Percentiles rank a stretch among this genome's conserved stretches.
phyloP scores from a whole-genome alignment of 345 rosid species.

The Arabis hirsuta region DNA sequence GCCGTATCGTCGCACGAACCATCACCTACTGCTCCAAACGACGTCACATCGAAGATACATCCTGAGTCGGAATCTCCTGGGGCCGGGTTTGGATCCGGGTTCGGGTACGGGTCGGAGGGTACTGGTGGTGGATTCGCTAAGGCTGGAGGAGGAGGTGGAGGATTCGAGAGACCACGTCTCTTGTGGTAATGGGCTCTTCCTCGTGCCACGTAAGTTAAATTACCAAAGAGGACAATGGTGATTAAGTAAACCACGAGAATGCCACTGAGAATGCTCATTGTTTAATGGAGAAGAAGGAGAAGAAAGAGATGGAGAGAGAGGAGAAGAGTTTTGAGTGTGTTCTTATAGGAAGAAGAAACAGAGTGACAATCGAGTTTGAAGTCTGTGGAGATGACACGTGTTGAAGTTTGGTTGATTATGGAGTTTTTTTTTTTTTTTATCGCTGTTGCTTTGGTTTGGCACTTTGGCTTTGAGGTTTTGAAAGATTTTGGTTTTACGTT shows the following conservation, averaged over 20 bases:
- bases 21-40: constrained; percentile 86
- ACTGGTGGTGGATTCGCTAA: constrained; percentile 5
- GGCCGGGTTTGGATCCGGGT: constrained; percentile 40
- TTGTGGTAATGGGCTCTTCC: constrained; percentile 80
- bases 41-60: constrained; percentile 65
- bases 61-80: constrained; percentile 44
- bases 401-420: constrained; percentile 44
- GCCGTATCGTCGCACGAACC: constrained; percentile 79
- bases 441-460: constrained; percentile 15
- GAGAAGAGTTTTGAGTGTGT: constrained; percentile 34
- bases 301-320: constrained; percentile 17
- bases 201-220: constrained; percentile 39
- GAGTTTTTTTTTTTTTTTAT: constrained; percentile 30
- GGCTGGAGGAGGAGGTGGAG: constrained; percentile 40
- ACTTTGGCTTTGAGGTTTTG: constrained; percentile 24
- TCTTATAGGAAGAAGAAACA: constrained; percentile 44
- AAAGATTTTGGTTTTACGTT: constrained; percentile 18
- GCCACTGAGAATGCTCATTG: constrained; percentile 35
- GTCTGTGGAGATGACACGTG: constrained; percentile 51
- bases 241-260: constrained; percentile 38
- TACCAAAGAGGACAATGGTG: constrained; percentile 32
- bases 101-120: constrained; percentile 74
- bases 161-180: constrained; percentile 41
- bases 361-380: constrained; percentile 19
- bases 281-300: constrained; percentile 28